Conservation (phyloP, 2,329 filamentous ascomycete species). For the Nemania sp. region DNA sequence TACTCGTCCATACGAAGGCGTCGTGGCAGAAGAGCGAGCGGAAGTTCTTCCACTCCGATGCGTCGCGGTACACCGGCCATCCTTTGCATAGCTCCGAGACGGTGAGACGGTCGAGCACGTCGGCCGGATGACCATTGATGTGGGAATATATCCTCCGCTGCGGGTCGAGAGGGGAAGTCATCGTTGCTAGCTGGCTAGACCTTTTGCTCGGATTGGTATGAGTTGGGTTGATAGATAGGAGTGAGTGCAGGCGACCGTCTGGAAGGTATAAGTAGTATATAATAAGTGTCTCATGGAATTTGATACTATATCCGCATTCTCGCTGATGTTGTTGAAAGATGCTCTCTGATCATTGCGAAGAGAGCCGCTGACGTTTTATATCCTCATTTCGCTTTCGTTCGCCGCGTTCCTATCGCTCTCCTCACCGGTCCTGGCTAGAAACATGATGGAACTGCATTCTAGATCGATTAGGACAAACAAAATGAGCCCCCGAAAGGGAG, state of each 20-base stretch:
- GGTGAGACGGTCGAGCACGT: slow-evolving; percentile 51
- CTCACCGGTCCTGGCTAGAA: neutral
- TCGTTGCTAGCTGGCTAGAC: slow-evolving; percentile 18
- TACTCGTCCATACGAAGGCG: slow-evolving; percentile 56
- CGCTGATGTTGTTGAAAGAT: neutral
- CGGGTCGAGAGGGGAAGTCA: slow-evolving; percentile 39
- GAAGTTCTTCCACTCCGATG: slow-evolving; percentile 59
- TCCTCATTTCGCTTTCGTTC: neutral
- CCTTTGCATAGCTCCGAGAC: slow-evolving; percentile 58
- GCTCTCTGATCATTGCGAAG: too few species aligned
- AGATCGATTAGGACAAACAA: slow-evolving; percentile 21
- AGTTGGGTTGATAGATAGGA: neutral
- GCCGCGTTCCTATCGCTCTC: neutral
- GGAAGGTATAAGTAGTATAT: neutral
- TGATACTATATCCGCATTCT: neutral
- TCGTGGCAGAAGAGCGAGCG: slow-evolving; percentile 52
- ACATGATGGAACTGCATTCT: neutral
- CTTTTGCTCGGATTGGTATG: neutral
- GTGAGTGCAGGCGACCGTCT: neutral
- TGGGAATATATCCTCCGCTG: slow-evolving; percentile 46
- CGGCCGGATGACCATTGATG: slow-evolving; percentile 48
- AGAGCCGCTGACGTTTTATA: too few species aligned
- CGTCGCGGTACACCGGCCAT: slow-evolving; percentile 58
- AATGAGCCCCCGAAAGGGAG: slow-evolving; percentile 9
- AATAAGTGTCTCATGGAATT: neutral